Base-by-base conservation (phyloP, 208 protist species). In the Trypanosoma melophagium region DNA sequence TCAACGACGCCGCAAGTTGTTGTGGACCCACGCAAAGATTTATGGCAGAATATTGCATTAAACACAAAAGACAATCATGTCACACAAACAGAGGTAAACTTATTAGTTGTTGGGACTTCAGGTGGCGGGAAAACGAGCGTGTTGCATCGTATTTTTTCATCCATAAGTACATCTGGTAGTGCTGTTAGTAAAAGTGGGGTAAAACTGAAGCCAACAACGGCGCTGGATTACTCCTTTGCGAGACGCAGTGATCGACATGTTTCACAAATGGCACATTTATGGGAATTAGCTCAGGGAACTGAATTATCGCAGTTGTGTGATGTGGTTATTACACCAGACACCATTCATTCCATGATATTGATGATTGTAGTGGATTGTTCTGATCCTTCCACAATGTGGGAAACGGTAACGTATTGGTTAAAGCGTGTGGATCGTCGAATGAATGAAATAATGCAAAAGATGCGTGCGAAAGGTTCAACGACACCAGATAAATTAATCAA, bases 21-120 rank as follows among this genome's bases (percentile, higher is more conserved):
- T 22, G 75, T 96, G 19, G 89, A 96, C 66, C 68, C 79, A 1
- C 94, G 83, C 8, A 93, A 94, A 56, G 89, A 94, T 42, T 71
- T 96, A 19, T 96, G 91, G 91, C 77, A 87, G 65, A 96, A 96
- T 77, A 96, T 96, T 59, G 64, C 80, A 12, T 66, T 71, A 22
- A 95, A 94, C 72, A 84, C 90, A 49, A 86, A 83, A 70, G 87
- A 91, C 21, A 73, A 69, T 22, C 76, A 60, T 17, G 60, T 78
- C 7, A 84, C 93, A 63, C 69, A 78, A 62, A 83, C 71, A 0
- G 89, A 96, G 51, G 83, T 76, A 10, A 90, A 86, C 45, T 49
- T 95, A 8, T 64, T 95, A 17, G 64, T 95, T 22, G 84, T 95
- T 35, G 92, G 92, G 14, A 56, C 69, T 67, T 64, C 77, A 12